Evolutionary conservation across 2,329 filamentous ascomycete species (phyloP), one percentile per base, ranked within the genome.

Genomic region (Hypoxylon sp.): DNA sequence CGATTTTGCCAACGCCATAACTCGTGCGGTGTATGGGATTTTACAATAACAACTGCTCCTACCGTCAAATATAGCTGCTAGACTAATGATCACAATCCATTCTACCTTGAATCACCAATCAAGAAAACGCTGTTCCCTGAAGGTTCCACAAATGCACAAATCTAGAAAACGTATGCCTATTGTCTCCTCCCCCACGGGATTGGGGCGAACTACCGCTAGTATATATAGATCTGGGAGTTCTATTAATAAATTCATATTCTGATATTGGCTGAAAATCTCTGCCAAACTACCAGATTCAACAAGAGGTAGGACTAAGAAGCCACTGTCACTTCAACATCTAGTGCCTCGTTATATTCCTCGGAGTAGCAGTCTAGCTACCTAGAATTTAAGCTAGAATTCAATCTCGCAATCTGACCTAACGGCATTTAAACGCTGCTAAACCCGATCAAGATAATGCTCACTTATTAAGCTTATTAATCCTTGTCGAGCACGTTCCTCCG

Each of bases 381-480:
- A n/a, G n/a, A n/a, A n/a, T n/a, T n/a, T n/a, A n/a, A n/a, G n/a
- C n/a, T n/a, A n/a, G n/a, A n/a, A n/a, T n/a, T n/a, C n/a, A n/a
- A n/a, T n/a, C n/a, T n/a, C n/a, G n/a, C n/a, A n/a, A n/a, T n/a
- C n/a, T n/a, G n/a, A n/a, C n/a, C n/a, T 20, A 38, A 21, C 43
- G 47, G 47, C 37, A 56, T 44, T 43, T 40, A 44, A 27, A 35
- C 15, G 35, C 19, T 47, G 30, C 36, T 47, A 52, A 26, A 16
- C 41, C 42, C 30, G 19, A 35, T 52, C 8, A 20, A 36, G 35
- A 16, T n/a, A n/a, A n/a, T n/a, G n/a, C n/a, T n/a, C n/a, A n/a
- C n/a, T n/a, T n/a, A 32, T 50, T 50, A 50, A 55, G 45, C 51
- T 54, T 13, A 23, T 26, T 15, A 12, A 37, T 30, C 44, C 40